Base-by-base conservation (phyloP, 2,329 filamentous ascomycete species). In the Massarina eburnea region DNA sequence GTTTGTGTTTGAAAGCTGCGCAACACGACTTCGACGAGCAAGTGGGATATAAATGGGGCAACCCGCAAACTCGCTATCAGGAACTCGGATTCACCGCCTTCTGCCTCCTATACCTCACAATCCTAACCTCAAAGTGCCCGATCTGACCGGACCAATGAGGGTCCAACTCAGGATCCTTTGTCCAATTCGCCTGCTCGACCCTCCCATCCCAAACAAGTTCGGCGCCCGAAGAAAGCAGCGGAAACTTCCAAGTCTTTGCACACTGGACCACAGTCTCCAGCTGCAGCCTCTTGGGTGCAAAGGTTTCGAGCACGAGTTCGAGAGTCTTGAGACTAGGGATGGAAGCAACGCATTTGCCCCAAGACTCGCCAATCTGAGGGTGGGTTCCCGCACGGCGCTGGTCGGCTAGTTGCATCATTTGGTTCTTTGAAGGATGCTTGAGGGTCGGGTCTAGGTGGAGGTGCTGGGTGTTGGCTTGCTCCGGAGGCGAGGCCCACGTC, bases 221-320 rank as follows among this genome's bases (percentile, higher is more conserved):
- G 17, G 32, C 49, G 3, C 24, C 21, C 3, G 35, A 36, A 8
- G 41, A 43, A 5, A 45, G 24, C 3, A 62, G 22, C 8, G 54
- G 55, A 42, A 67, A 68, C 14, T 17, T 51, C 64, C 64, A 68
- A 6, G 52, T 61, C 49, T 58, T 59, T 10, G 61, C 59, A 48
- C 61, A 66, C 18, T 62, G 52, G 1, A 59, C 39, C 3, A 67
- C 58, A 1, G 8, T 42, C 12, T 68, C 59, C 2, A 68, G 36
- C 39, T 63, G 61, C 1, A 27, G 15, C 18, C 45, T 48, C 45
- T 67, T 68, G 2, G 36, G 36, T 15, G 20, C 36, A 40, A 61
- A 68, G 3, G 56, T 64, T 45, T 67, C 58, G 4, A 67, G 39
- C 8, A 66, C 52, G 5, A 65, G 41, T 12, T 55, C 48, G 17